Evolutionary conservation across 371 early-diverging fungal species (phyloP), one percentile per base, ranked within the genome.

Genomic region (Fennellomyces sp.): DNA sequence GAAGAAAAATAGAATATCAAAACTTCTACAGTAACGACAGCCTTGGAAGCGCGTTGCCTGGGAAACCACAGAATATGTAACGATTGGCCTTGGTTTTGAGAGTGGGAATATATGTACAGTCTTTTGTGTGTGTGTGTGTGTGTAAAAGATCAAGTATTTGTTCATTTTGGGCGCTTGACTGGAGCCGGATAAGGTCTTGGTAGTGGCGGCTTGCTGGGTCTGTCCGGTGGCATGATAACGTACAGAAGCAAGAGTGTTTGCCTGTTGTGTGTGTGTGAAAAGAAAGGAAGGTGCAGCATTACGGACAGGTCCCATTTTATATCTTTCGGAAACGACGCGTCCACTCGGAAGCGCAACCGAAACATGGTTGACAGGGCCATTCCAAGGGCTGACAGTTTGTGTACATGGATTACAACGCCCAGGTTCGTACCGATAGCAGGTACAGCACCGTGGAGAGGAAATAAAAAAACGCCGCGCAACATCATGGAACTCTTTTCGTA

Each of bases 151-250:
- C 35, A 33, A 13, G 13, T 53, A 27, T 21, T 31, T 5, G 33
- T 12, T 50, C 47, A 60, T 65, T 39, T 56, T 30, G 70, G 70
- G 41, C 65, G 55, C 55, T 62, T 61, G 23, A 69, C 63, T 6
- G 65, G 70, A 19, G 52, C 54, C 41, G 70, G 63, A 52, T 69
- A 69, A 23, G 70, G 70, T 36, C 63, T 55, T 52, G 65, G 65
- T 25, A 65, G 62, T 31, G 70, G 53, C 13, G 70, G 70, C 47
- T 65, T 69, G 60, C 52, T 47, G 21, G 70, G 70, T 69, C 70
- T 65, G 33, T 69, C 70, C 45, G 70, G 70, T 52, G 70, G 70
- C 70, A 69, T 69, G 23, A 29, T 57, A 29, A 41, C n/a, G n/a
- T n/a, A n/a, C n/a, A n/a, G n/a, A 47, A 4, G 10, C 12, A 12